Percentiles rank a stretch among this genome's conserved stretches.
These are phyloP conservation scores for Xylariaceae sp. DNA, from an alignment of 2,329 filamentous ascomycete species.

Conservation along the genomic window DNA sequence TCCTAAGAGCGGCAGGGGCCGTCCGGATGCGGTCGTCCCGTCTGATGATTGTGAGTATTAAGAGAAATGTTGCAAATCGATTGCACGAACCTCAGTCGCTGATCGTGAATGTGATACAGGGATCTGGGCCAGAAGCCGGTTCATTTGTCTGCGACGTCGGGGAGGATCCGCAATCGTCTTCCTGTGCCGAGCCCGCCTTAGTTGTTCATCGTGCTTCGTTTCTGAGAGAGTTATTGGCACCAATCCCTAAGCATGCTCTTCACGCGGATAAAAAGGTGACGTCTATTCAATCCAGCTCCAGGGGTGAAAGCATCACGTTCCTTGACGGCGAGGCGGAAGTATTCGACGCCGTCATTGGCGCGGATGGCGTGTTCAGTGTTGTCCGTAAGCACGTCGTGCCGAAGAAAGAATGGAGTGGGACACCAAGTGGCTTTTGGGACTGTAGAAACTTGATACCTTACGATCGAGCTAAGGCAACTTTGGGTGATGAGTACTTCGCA, in stretches of 20 bases:
- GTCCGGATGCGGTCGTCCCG: slow-evolving; percentile 8
- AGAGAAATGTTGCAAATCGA: too few relatives aligned
- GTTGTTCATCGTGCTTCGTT: slow-evolving; percentile 12
- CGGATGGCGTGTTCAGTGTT: slow-evolving; percentile 18
- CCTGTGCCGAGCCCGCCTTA: too few relatives aligned
- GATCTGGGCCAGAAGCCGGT: slow-evolving; percentile 16
- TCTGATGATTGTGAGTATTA: too few relatives aligned
- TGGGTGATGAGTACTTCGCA: slow-evolving; percentile 16
- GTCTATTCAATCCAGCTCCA: neutral
- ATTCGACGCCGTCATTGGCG: slow-evolving; percentile 18
- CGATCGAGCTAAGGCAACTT: slow-evolving; percentile 7
- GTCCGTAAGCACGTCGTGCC: slow-evolving; percentile 12
- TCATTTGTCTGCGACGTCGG: slow-evolving; percentile 7
- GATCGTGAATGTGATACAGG: slow-evolving; percentile 2
- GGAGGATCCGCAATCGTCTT: neutral
- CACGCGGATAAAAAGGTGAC: slow-evolving; percentile 16
- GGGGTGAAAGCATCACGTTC: slow-evolving; percentile 7
- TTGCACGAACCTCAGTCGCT: too few relatives aligned
- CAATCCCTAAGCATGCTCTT: slow-evolving; percentile 10
- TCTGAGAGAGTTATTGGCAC: slow-evolving; percentile 14
- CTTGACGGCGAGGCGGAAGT: slow-evolving; percentile 6
- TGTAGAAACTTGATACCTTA: slow-evolving; percentile 11
- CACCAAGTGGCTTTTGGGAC: slow-evolving; percentile 18
- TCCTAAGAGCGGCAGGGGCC: slow-evolving; percentile 8
- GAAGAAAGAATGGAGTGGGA: neutral